Evolutionary conservation across 2,329 filamentous ascomycete genomes (phyloP), one percentile per base, ranked within the genome.

Genomic region (Cladobotryum mycophilum): DNA sequence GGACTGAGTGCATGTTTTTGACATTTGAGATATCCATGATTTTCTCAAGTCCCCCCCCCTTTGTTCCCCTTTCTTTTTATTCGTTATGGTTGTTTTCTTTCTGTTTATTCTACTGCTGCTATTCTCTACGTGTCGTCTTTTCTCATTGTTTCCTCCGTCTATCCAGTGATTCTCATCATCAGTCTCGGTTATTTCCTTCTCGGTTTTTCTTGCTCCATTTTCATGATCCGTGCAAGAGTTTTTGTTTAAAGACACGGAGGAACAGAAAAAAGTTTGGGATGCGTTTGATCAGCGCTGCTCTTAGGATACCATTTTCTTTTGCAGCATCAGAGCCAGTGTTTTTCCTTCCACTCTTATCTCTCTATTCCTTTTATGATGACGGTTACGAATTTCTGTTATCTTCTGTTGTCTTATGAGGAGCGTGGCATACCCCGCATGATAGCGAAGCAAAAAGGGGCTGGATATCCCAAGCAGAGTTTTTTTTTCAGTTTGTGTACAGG

Each of bases 241-340:
- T 55, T 53, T 54, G 47, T 61, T 63, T 58, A 57, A 42, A 44
- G 41, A 41, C 47, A 51, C 48, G 47, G 43, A 41, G 36, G 41
- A 47, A 57, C 52, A 52, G 49, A 56, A 63, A 63, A 64, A 61
- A 55, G 54, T 58, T 60, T 58, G 55, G 58, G 50, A 61, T 56
- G 59, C 45, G 49, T 48, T 61, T 58, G 55, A 61, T 49, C 49
- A 61, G 60, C 56, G 55, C 56, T 55, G 55, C 53, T 56, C 58
- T 55, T 51, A 63, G 58, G 62, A 63, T 64, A 64, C 58, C 61
- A 56, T 59, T 55, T 38, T 30, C 55, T 53, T 30, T 56, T 53
- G 50, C 53, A 60, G 56, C 52, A 61, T 55, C 20, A 44, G 34
- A 48, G 45, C 49, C 35, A 44, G 41, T 48, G 41, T 37, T 48